Conservation (phyloP, 2,329 filamentous ascomycete species). For the Fusarium robinianum region DNA sequence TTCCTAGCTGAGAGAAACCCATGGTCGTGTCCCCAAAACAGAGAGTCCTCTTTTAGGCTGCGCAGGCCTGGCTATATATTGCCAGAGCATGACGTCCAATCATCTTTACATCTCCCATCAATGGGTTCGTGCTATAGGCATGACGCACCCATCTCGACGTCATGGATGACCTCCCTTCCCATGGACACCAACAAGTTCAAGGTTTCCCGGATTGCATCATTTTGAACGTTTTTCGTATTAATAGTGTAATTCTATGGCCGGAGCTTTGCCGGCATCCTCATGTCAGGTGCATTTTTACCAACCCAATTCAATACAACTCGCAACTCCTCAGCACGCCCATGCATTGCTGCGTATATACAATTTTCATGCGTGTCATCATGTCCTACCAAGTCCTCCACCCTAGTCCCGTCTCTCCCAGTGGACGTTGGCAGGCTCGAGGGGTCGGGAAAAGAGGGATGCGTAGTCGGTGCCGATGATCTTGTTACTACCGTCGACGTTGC, state of each 20-base stretch:
- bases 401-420: conserved; percentile 73
- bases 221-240: conserved; percentile 34
- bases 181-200: too few species aligned
- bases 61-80: too few species aligned
- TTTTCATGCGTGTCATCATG: conserved; percentile 22
- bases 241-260: conserved; percentile 31
- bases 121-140: too few species aligned
- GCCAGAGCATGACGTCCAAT: too few species aligned
- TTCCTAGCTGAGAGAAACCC: not conserved
- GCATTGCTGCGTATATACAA: conserved; percentile 38
- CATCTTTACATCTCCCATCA: too few species aligned
- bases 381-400: conserved; percentile 10
- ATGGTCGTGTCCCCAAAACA: too few species aligned
- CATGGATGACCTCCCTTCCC: conserved; percentile 19
- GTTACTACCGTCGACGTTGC: conserved; percentile 72
- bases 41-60: too few species aligned
- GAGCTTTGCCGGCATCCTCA: conserved; percentile 26
- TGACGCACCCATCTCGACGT: too few species aligned
- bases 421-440: conserved; percentile 71
- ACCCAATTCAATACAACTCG: conserved; percentile 33
- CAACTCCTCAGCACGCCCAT: conserved; percentile 34
- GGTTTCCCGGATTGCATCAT: conserved; percentile 13
- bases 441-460: conserved; percentile 73
- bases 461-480: conserved; percentile 72
- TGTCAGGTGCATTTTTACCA: conserved; percentile 29